Evolutionary conservation across 176 grass and related monocot species (phyloP).

Genomic region (Metroxylon sagu): DNA sequence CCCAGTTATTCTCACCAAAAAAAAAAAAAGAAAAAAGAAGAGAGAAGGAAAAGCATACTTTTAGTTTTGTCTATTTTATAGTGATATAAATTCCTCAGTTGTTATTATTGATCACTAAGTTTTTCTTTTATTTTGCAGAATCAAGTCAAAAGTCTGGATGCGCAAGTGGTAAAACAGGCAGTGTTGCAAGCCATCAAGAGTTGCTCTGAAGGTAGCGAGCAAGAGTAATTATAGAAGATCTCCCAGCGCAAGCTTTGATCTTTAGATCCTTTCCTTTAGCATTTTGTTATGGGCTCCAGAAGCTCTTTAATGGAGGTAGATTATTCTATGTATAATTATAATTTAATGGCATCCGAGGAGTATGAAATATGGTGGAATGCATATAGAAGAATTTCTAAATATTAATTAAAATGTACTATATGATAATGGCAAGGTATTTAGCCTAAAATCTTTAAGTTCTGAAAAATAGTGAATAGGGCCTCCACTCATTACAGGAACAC

Average conservation of each 20-base stretch:
- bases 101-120: background rate
- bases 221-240: slow-evolving; percentile 8
- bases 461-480: too few relatives aligned
- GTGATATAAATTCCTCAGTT: background rate
- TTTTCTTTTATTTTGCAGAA: slow-evolving; percentile 24
- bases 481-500: too few relatives aligned
- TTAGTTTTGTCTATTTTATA: background rate
- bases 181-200: slow-evolving; percentile 61
- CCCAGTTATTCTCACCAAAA: too few relatives aligned
- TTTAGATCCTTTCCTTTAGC: too few relatives aligned
- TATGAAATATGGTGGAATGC: too few relatives aligned
- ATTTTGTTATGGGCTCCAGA: too few relatives aligned
- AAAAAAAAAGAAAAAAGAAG: too few relatives aligned
- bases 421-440: background rate
- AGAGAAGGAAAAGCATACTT: too few relatives aligned
- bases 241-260: slow-evolving; percentile 3
- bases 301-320: too few relatives aligned
- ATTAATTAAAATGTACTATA: background rate
- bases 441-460: too few relatives aligned
- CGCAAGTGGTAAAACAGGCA: slow-evolving; percentile 56
- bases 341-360: too few relatives aligned
- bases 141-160: slow-evolving; percentile 33
- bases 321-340: too few relatives aligned
- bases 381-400: background rate
- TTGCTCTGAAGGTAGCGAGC: slow-evolving; percentile 19